These are phyloP conservation scores for Malus hybrid DNA, from an alignment of 331 rosid genomes.

Conservation along the genomic window DNA sequence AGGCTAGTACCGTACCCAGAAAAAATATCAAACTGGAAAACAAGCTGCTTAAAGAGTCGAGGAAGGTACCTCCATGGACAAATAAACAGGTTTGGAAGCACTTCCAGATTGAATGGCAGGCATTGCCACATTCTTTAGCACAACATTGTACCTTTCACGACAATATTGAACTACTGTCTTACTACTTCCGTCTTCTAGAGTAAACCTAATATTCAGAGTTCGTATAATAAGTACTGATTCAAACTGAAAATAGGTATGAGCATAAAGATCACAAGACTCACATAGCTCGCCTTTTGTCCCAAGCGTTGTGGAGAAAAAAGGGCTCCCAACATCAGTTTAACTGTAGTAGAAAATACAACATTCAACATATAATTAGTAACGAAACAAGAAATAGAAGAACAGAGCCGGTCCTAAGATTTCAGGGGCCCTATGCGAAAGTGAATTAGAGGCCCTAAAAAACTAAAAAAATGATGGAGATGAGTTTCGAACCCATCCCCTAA, in stretches of 20 bases:
- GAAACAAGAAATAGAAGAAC: conserved; percentile 15
- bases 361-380: conserved; percentile 27
- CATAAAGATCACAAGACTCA: conserved; percentile 11
- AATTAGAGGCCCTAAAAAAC: too few species aligned
- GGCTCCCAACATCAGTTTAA: background rate
- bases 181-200: conserved; percentile 27
- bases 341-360: conserved; percentile 22
- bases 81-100: conserved; percentile 39
- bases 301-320: background rate
- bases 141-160: conserved; percentile 28
- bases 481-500: too few species aligned
- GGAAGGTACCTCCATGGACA: conserved; percentile 65
- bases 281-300: conserved; percentile 2
- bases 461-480: too few species aligned
- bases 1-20: background rate
- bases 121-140: background rate
- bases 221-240: background rate
- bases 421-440: too few species aligned
- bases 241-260: too few species aligned
- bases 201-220: conserved; percentile 32
- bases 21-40: background rate
- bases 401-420: too few species aligned
- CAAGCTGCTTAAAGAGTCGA: background rate
- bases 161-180: conserved; percentile 35
- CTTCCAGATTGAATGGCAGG: conserved; percentile 73